These are phyloP conservation scores for Teunomyces barrocoloradensis DNA, from an alignment of 805 yeast species.

Conservation along the genomic window DNA sequence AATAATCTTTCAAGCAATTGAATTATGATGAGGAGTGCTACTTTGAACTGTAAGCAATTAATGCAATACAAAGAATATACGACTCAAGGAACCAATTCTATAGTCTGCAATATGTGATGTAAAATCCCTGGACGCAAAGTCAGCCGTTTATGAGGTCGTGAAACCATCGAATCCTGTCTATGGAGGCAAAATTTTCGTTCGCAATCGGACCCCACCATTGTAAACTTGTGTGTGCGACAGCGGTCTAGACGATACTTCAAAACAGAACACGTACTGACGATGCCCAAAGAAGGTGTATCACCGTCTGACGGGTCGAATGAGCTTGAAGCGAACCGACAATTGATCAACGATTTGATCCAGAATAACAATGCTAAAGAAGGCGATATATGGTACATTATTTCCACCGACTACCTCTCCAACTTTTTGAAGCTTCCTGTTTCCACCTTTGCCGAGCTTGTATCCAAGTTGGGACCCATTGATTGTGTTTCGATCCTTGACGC, in stretches of 20 bases:
- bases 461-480: slow-evolving; percentile 47
- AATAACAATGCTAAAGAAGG: slow-evolving; percentile 39
- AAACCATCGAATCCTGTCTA: background rate
- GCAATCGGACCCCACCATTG: slow-evolving; percentile 1
- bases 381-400: slow-evolving; percentile 47
- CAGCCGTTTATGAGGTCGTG: too few species aligned
- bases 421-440: slow-evolving; percentile 35
- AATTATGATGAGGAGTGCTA: too few species aligned
- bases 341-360: slow-evolving; percentile 19
- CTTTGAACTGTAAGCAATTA: too few species aligned
- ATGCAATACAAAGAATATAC: too few species aligned
- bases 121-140: too few species aligned
- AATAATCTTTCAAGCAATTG: too few species aligned
- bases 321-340: slow-evolving; percentile 13
- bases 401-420: slow-evolving; percentile 42
- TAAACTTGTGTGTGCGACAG: background rate
- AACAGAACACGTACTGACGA: background rate
- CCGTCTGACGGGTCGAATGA: background rate
- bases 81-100: too few species aligned
- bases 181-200: slow-evolving; percentile 1
- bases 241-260: background rate
- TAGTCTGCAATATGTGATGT: too few species aligned
- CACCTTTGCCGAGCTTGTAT: slow-evolving; percentile 25
- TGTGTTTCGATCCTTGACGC: slow-evolving; percentile 43
- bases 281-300: background rate